These are phyloP conservation scores for Tuber aestivum DNA, from an alignment of 495 filamentous ascomycete genomes.

Conservation along the genomic window DNA sequence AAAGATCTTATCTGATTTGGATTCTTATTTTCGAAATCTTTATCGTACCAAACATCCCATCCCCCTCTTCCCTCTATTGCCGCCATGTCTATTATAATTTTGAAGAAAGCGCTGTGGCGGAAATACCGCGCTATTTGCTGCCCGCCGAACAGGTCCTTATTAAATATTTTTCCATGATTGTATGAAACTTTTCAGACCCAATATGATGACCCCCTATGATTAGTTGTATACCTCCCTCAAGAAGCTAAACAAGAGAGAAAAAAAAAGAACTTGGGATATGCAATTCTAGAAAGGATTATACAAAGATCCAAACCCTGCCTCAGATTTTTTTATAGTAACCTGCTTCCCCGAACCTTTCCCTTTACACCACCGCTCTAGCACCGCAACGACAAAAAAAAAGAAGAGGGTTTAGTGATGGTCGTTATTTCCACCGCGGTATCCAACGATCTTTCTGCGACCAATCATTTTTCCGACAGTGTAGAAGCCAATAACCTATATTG, in stretches of 20 bases:
- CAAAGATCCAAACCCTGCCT: constrained; percentile 17
- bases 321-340: constrained; percentile 19
- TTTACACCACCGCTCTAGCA: constrained; percentile 9
- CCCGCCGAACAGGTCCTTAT: neutral
- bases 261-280: constrained; percentile 12
- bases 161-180: neutral
- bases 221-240: neutral
- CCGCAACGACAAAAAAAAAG: constrained; percentile 3
- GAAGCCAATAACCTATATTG: constrained; percentile 60
- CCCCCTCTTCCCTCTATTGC: too few species aligned
- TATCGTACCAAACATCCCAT: too few species aligned
- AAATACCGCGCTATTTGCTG: neutral
- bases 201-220: constrained; percentile 2
- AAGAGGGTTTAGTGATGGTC: constrained; percentile 54
- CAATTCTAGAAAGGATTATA: constrained; percentile 36
- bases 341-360: neutral
- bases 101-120: too few species aligned
- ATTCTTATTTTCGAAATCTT: too few species aligned
- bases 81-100: too few species aligned
- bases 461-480: constrained; percentile 98
- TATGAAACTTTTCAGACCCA: neutral
- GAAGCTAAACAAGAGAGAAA: neutral
- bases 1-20: too few species aligned
- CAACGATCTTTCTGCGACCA: constrained; percentile 84
- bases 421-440: constrained; percentile 68